These are phyloP conservation scores for Effrenium voratum DNA, from an alignment of 73 alveolate species.

Conservation along the genomic window DNA sequence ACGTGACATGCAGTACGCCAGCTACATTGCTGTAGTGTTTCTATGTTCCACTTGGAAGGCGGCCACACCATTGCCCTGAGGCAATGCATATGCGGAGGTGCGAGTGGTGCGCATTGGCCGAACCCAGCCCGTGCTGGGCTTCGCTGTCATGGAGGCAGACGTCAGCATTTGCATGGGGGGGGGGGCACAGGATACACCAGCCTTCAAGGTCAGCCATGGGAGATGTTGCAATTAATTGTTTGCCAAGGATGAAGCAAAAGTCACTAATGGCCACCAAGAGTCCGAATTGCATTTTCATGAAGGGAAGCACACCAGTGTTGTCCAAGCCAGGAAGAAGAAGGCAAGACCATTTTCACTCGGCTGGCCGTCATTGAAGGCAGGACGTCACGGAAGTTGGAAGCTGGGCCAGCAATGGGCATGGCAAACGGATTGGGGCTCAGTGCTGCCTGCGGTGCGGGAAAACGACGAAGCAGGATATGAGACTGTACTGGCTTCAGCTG, in stretches of 20 bases:
- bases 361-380: conserved; percentile 88
- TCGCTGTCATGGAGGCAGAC: conserved; percentile 72
- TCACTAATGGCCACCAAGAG: neutral
- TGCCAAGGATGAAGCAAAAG: neutral
- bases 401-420: neutral
- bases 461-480: too few relatives aligned
- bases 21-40: neutral
- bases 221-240: neutral
- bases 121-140: conserved; percentile 75
- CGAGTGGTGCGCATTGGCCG: conserved; percentile 87
- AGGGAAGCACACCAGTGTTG: neutral
- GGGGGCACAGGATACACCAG: neutral
- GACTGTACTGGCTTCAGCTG: too few relatives aligned
- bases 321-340: conserved; percentile 36
- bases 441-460: too few relatives aligned
- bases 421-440: too few relatives aligned
- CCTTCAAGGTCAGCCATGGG: neutral
- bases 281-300: neutral
- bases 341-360: conserved; percentile 66
- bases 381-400: conserved; percentile 47
- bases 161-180: neutral
- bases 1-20: neutral
- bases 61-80: neutral
- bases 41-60: neutral
- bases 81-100: conserved; percentile 85